Evolutionary conservation across 2,329 filamentous ascomycete species (phyloP).

Genomic region (Sporothrix dimorphospora): DNA sequence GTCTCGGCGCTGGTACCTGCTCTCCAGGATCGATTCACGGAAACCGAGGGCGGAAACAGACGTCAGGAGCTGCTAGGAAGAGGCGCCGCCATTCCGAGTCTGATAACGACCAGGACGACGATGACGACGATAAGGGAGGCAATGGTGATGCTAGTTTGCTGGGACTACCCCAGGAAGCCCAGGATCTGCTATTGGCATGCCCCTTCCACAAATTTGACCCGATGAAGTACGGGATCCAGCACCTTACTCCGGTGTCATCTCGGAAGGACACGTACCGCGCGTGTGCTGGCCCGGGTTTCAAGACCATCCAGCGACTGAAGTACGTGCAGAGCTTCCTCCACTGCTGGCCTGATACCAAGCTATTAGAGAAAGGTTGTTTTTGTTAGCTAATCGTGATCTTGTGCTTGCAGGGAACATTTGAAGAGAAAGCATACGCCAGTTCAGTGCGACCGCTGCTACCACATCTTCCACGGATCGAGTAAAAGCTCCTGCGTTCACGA

Average conservation of each 20-base stretch:
- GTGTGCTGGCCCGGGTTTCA: slow-evolving; percentile 39
- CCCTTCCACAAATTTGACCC: slow-evolving; percentile 39
- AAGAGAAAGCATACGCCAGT: slow-evolving; percentile 38
- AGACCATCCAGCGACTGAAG: slow-evolving; percentile 39
- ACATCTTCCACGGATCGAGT: slow-evolving; percentile 33
- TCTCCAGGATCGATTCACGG: not conserved
- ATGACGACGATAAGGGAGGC: slow-evolving; percentile 31
- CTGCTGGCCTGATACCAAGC: not conserved
- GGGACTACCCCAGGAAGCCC: not conserved
- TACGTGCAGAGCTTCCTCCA: slow-evolving; percentile 22
- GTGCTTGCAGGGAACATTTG: slow-evolving; percentile 36
- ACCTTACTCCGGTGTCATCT: slow-evolving; percentile 27
- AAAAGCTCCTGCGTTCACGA: slow-evolving; percentile 31
- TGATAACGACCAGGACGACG: slow-evolving; percentile 32
- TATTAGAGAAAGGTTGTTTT: not conserved
- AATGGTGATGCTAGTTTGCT: not conserved
- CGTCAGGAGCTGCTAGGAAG: not conserved
- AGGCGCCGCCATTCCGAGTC: slow-evolving; percentile 31
- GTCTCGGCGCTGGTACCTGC: not conserved
- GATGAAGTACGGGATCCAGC: slow-evolving; percentile 37
- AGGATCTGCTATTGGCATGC: slow-evolving; percentile 34
- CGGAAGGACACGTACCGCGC: slow-evolving; percentile 36
- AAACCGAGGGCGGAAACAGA: not conserved
- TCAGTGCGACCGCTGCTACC: slow-evolving; percentile 39
- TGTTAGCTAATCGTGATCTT: not conserved